Evolutionary conservation across 495 filamentous ascomycete genomes (phyloP).

Genomic region (Xylaria telfairii): DNA sequence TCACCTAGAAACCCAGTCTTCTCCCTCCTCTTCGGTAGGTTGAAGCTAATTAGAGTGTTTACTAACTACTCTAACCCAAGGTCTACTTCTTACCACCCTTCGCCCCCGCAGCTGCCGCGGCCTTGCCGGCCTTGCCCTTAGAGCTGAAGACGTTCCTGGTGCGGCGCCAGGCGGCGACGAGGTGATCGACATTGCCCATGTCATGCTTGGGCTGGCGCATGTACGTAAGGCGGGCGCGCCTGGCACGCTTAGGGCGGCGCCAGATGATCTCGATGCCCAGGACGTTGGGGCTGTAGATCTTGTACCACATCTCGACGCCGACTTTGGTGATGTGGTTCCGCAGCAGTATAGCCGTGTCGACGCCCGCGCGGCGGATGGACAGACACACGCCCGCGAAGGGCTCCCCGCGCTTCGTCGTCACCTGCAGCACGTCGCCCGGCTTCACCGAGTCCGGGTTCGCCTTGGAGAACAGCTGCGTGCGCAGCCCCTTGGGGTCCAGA

Average conservation of each 20-base stretch:
- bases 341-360: slow-evolving; percentile 85
- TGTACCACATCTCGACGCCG: slow-evolving; percentile 98
- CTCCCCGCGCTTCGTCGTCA: slow-evolving; percentile 77
- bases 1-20: not conserved
- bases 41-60: not conserved
- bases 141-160: slow-evolving; percentile 37
- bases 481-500: slow-evolving; percentile 84
- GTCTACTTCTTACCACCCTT: slow-evolving; percentile 29
- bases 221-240: slow-evolving; percentile 88
- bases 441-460: slow-evolving; percentile 74
- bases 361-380: slow-evolving; percentile 79
- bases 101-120: not conserved
- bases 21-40: not conserved
- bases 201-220: slow-evolving; percentile 74
- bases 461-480: slow-evolving; percentile 79
- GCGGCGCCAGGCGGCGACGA: slow-evolving; percentile 51
- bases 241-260: slow-evolving; percentile 78
- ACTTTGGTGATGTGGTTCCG: slow-evolving; percentile 81
- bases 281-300: slow-evolving; percentile 88
- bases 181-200: slow-evolving; percentile 51
- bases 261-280: slow-evolving; percentile 93
- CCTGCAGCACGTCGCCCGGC: slow-evolving; percentile 88
- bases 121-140: slow-evolving; percentile 26
- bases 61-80: too few species aligned
- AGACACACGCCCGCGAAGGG: slow-evolving; percentile 89